A percentile compares a stretch with the other conserved stretches of the same genome.
These are phyloP conservation scores for Arthrobotrys musiformis DNA, from an alignment of 2,329 filamentous ascomycete genomes.

Conservation along the genomic window DNA sequence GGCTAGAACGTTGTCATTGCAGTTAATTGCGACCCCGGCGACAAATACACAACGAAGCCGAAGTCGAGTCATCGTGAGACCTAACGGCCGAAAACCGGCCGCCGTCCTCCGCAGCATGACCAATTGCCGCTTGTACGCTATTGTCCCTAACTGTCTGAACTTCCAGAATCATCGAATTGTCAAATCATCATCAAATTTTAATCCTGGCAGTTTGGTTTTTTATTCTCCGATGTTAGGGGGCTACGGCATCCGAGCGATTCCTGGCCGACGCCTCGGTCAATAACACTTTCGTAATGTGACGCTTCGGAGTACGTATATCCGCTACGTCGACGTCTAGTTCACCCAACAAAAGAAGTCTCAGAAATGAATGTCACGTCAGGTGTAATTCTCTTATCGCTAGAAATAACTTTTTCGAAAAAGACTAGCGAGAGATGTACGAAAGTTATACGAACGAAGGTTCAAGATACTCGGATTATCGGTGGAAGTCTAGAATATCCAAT, in stretches of 20 bases:
- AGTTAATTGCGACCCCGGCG: too few relatives aligned
- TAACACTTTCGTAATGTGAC: constrained; percentile 10
- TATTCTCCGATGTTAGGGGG: constrained; percentile 2
- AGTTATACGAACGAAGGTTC: neutral
- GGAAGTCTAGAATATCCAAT: neutral
- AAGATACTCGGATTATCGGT: neutral
- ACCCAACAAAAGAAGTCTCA: neutral
- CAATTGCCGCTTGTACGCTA: constrained; percentile 1
- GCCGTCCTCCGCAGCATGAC: neutral
- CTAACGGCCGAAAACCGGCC: constrained; percentile 1
- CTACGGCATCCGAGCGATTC: constrained; percentile 2
- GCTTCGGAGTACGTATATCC: neutral
- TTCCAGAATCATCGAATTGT: constrained; percentile 21
- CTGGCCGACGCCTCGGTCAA: constrained; percentile 1
- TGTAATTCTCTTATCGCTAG: neutral
- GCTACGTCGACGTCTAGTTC: neutral
- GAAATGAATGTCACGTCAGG: neutral
- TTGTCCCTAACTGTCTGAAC: neutral
- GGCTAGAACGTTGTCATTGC: neutral
- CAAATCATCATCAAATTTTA: constrained; percentile 5
- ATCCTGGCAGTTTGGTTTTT: neutral
- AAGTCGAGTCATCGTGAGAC: neutral
- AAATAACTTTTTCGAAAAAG: neutral
- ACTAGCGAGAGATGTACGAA: neutral
- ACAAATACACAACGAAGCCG: neutral